Evolutionary conservation across 192 early-diverging fungal genomes (phyloP).

Genomic region (Pilobolus umbonatus): DNA sequence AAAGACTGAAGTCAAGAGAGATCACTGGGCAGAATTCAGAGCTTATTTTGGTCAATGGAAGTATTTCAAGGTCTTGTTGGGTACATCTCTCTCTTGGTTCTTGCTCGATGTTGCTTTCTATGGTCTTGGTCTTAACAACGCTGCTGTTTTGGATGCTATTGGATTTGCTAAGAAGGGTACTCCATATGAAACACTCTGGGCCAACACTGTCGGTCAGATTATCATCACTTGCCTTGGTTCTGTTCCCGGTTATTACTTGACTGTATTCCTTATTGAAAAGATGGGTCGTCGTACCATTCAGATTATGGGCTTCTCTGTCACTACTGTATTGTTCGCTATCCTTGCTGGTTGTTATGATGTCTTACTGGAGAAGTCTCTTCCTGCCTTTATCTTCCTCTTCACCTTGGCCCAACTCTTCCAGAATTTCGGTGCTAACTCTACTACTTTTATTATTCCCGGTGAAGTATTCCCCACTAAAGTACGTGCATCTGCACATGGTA

Average conservation of each 20-base stretch:
- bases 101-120: slow-evolving; percentile 75
- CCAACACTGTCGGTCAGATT: slow-evolving; percentile 76
- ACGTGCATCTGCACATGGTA: slow-evolving; percentile 74
- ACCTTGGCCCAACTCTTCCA: slow-evolving; percentile 60
- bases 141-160: slow-evolving; percentile 69
- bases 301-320: slow-evolving; percentile 73
- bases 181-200: slow-evolving; percentile 50
- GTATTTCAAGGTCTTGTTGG: slow-evolving; percentile 74
- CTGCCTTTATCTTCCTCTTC: slow-evolving; percentile 46
- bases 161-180: slow-evolving; percentile 50
- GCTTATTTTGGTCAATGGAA: slow-evolving; percentile 76
- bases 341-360: slow-evolving; percentile 61
- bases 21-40: slow-evolving; percentile 51
- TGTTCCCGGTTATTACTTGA: slow-evolving; percentile 88
- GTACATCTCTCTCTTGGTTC: slow-evolving; percentile 76
- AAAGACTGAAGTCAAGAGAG: slow-evolving; percentile 52
- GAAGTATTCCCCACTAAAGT: slow-evolving; percentile 73
- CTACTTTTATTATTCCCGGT: slow-evolving; percentile 77
- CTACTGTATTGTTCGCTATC: slow-evolving; percentile 67
- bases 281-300: slow-evolving; percentile 89
- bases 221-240: slow-evolving; percentile 80
- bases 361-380: slow-evolving; percentile 48
- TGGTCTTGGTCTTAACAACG: slow-evolving; percentile 70
- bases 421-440: slow-evolving; percentile 80
- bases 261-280: slow-evolving; percentile 76